phyloP scores from a whole-genome alignment of 805 yeast species.

The Limtongia smithiae region DNA sequence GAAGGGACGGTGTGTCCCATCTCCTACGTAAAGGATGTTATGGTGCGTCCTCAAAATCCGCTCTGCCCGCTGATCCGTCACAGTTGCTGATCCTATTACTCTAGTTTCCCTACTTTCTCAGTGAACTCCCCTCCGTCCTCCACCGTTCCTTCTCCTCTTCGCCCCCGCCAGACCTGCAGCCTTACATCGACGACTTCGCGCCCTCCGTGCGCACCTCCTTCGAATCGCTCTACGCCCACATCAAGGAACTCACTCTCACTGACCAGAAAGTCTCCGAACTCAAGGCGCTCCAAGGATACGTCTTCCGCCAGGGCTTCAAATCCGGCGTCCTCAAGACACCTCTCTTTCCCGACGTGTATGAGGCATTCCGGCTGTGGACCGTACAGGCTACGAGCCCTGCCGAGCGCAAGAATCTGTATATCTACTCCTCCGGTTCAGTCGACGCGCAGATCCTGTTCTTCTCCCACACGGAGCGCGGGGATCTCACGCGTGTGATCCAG shows the following conservation, averaged over 20 bases:
- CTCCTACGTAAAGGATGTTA: slow-evolving; percentile 72
- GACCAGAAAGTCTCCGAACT: slow-evolving; percentile 77
- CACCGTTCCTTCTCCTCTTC: slow-evolving; percentile 32
- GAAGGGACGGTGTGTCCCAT: slow-evolving; percentile 95
- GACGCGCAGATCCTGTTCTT: slow-evolving; percentile 81
- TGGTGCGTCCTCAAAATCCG: slow-evolving; percentile 34
- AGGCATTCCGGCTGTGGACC: slow-evolving; percentile 48
- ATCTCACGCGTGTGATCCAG: slow-evolving; percentile 51
- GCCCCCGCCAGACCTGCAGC: slow-evolving; percentile 28
- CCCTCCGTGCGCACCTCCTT: slow-evolving; percentile 33
- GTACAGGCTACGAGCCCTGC: slow-evolving; percentile 11
- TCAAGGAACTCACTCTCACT: slow-evolving; percentile 52
- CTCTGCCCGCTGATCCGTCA: background rate
- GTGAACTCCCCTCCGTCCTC: slow-evolving; percentile 46
- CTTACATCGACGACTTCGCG: slow-evolving; percentile 49
- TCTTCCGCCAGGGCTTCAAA: slow-evolving; percentile 79
- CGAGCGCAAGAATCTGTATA: slow-evolving; percentile 45
- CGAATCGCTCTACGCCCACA: slow-evolving; percentile 44
- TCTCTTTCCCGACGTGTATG: slow-evolving; percentile 66
- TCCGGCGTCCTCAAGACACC: slow-evolving; percentile 77
- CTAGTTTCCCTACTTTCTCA: slow-evolving; percentile 62
- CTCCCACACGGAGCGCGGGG: slow-evolving; percentile 53
- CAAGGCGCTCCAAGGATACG: slow-evolving; percentile 75
- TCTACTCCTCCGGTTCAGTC: slow-evolving; percentile 87
- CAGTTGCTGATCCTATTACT: no score